Conservation (phyloP, 805 yeast genomes). For the Candida peoriensis region DNA sequence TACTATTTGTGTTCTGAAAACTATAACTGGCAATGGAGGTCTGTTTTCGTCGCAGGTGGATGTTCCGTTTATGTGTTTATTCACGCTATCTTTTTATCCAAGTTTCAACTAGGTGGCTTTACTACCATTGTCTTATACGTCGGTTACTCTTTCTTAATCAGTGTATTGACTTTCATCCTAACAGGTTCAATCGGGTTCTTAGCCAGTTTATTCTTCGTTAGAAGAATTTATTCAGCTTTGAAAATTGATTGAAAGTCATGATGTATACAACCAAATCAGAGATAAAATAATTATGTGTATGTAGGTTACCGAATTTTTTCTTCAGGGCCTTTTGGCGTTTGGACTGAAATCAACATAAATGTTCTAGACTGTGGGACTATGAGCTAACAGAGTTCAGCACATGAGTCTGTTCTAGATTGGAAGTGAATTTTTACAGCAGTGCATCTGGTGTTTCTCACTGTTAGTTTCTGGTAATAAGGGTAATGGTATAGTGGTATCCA, state of each 20-base stretch:
- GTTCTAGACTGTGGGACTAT: no score
- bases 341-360: no score
- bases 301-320: no score
- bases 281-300: no score
- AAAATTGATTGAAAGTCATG: constrained; percentile 59
- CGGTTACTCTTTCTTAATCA: constrained; percentile 75
- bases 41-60: constrained; percentile 83
- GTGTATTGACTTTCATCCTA: constrained; percentile 66
- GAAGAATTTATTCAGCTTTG: constrained; percentile 76
- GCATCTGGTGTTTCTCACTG: no score
- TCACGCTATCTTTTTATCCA: constrained; percentile 73
- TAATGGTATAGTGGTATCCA: no score
- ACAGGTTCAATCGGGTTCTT: constrained; percentile 88
- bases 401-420: no score
- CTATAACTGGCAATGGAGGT: constrained; percentile 97
- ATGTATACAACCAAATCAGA: no score
- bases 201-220: constrained; percentile 66
- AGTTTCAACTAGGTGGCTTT: constrained; percentile 65
- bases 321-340: no score
- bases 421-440: no score
- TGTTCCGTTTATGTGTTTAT: constrained; percentile 79
- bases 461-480: no score
- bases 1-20: constrained; percentile 85
- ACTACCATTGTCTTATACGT: constrained; percentile 73
- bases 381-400: no score